phyloP scores from a whole-genome alignment of 306 rosid species.

The Rosa rugosa region DNA sequence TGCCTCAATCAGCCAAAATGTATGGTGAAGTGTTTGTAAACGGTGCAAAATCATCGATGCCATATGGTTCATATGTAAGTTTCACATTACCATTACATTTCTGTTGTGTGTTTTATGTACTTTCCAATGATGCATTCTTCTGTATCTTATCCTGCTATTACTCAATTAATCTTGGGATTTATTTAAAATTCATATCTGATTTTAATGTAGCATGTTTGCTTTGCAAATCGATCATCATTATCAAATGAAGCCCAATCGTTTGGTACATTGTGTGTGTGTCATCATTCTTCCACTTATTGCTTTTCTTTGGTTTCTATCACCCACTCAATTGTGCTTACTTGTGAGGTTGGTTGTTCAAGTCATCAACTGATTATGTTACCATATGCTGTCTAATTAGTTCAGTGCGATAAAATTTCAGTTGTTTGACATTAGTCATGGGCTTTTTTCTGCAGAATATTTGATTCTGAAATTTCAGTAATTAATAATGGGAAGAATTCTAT shows the following conservation, averaged over 20 bases:
- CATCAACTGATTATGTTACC: neutral
- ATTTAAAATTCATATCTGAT: neutral
- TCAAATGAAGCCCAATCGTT: neutral
- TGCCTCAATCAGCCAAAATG: constrained; percentile 73
- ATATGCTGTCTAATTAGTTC: neutral
- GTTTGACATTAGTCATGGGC: neutral
- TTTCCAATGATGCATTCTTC: constrained; percentile 1
- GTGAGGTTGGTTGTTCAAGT: neutral
- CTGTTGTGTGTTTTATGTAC: neutral
- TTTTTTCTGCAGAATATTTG: neutral
- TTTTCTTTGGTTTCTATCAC: neutral
- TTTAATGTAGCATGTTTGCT: neutral
- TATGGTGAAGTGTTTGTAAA: constrained; percentile 93
- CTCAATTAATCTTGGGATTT: neutral
- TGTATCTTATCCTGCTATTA: neutral
- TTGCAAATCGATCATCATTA: neutral
- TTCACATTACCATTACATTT: neutral
- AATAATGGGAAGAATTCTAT: neutral
- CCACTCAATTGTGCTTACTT: neutral
- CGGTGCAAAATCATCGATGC: constrained; percentile 63
- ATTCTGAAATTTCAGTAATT: neutral
- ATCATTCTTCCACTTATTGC: neutral
- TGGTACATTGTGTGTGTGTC: neutral
- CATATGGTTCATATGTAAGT: constrained; percentile 95
- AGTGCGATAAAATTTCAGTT: neutral